Evolutionary conservation across 192 early-diverging fungal species (phyloP).

Genomic region (Coemansia asiatica): DNA sequence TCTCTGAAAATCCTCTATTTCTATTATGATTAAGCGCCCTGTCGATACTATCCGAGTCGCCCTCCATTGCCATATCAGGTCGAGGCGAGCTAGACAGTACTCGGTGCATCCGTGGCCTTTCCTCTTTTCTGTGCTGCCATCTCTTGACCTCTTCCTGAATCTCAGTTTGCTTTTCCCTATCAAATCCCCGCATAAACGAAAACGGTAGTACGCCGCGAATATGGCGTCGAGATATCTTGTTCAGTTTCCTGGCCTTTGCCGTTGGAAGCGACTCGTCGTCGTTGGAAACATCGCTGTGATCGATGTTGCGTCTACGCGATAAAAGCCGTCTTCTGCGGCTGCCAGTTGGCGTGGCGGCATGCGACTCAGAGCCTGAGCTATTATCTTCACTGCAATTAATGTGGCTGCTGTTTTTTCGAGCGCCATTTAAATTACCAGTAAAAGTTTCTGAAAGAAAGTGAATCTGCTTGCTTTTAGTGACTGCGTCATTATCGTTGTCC

Average conservation of each 20-base stretch:
- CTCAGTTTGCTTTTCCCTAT: constrained; percentile 15
- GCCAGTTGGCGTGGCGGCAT: background rate
- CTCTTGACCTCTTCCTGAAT: constrained; percentile 21
- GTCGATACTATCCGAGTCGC: background rate
- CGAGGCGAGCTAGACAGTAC: constrained; percentile 21
- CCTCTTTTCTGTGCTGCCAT: constrained; percentile 1
- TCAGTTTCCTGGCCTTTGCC: constrained; percentile 17
- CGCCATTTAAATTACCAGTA: too few relatives aligned
- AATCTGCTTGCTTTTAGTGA: background rate
- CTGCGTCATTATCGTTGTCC: background rate
- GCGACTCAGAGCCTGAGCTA: background rate
- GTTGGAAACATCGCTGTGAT: background rate
- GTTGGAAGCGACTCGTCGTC: constrained; percentile 13
- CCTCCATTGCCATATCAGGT: background rate
- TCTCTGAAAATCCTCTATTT: background rate
- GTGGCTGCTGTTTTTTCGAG: too few relatives aligned
- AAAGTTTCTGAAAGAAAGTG: background rate
- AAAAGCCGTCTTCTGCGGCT: constrained; percentile 8
- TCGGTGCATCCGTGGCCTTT: background rate
- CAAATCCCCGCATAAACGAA: constrained; percentile 47
- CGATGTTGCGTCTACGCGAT: constrained; percentile 9
- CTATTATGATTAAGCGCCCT: background rate
- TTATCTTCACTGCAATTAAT: background rate
- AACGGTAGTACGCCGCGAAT: constrained; percentile 51
- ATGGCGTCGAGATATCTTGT: constrained; percentile 31